Evolutionary conservation across 768 basidiomycete genomes (phyloP).

Genomic region (Hemileccinum impolitum): DNA sequence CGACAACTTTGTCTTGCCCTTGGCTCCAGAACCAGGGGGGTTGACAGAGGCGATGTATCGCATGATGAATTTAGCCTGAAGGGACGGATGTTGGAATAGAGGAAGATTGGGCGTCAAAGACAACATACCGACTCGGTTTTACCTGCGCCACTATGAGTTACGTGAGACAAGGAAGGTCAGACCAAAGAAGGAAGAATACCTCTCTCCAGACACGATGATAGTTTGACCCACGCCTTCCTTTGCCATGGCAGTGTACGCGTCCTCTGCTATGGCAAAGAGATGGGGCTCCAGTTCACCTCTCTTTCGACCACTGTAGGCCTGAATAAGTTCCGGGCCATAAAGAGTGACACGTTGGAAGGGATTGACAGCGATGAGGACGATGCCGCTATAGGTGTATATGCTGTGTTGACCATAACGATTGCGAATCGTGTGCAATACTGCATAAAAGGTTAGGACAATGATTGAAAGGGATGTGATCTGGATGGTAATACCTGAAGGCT

Average conservation of each 20-base stretch:
- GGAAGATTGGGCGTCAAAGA: not conserved
- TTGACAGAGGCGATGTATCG: conserved; percentile 98
- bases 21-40: conserved; percentile 61
- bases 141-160: conserved; percentile 81
- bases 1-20: conserved; percentile 66
- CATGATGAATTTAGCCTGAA: conserved; percentile 96
- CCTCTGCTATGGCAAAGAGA: conserved; percentile 98
- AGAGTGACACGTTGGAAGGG: conserved; percentile 97
- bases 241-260: conserved; percentile 97
- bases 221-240: conserved; percentile 94
- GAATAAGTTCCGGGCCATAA: conserved; percentile 95
- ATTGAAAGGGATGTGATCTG: not conserved
- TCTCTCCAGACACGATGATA: conserved; percentile 98
- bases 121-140: conserved; percentile 91
- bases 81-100: conserved; percentile 7
- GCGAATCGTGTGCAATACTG: conserved; percentile 94
- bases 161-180: conserved; percentile 8
- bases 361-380: conserved; percentile 97
- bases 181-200: conserved; percentile 45
- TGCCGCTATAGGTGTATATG: conserved; percentile 99
- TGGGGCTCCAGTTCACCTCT: conserved; percentile 97
- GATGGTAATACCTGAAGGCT: conserved; percentile 76
- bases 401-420: conserved; percentile 96
- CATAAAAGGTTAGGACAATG: conserved; percentile 1
- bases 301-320: conserved; percentile 88